Percentiles rank a stretch among this genome's conserved stretches.
phyloP scores from a whole-genome alignment of 805 yeast species.

The Saccharomycopsis amapae region DNA sequence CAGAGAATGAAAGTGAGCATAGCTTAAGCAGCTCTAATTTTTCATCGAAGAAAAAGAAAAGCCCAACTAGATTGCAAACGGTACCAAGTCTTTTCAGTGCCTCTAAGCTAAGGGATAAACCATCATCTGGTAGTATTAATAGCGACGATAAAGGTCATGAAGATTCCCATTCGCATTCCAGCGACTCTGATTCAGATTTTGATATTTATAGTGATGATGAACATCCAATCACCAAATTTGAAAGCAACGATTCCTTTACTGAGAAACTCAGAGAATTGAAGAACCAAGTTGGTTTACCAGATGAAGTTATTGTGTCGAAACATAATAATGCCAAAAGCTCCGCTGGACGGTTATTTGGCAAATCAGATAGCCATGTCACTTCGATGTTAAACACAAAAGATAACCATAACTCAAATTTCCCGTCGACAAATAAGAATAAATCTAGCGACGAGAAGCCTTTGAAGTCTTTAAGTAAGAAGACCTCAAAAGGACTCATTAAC shows the following conservation, averaged over 20 bases:
- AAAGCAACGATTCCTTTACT: constrained; percentile 19
- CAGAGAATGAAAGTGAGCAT: neutral
- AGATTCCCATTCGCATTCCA: too few relatives aligned
- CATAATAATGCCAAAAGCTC: neutral
- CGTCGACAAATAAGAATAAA: too few relatives aligned
- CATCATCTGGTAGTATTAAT: constrained; percentile 9
- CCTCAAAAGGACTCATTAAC: neutral
- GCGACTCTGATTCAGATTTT: constrained; percentile 9
- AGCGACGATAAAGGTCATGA: constrained; percentile 12
- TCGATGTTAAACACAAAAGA: too few relatives aligned
- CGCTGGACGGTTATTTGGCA: too few relatives aligned
- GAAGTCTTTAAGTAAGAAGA: too few relatives aligned
- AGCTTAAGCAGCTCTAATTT: neutral
- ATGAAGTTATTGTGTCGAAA: neutral
- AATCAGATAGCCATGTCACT: too few relatives aligned
- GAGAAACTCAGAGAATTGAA: constrained; percentile 16
- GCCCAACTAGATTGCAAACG: neutral
- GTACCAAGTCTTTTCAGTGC: neutral
- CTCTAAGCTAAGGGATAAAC: neutral
- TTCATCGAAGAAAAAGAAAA: neutral
- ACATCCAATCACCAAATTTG: constrained; percentile 13
- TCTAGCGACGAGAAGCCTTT: too few relatives aligned
- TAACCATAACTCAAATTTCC: too few relatives aligned
- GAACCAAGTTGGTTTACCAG: constrained; percentile 5
- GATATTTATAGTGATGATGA: constrained; percentile 9